Percentiles rank a stretch among this genome's conserved stretches.
Conservation (phyloP, 2,329 filamentous ascomycete species). For the Diplodia corticola region DNA sequence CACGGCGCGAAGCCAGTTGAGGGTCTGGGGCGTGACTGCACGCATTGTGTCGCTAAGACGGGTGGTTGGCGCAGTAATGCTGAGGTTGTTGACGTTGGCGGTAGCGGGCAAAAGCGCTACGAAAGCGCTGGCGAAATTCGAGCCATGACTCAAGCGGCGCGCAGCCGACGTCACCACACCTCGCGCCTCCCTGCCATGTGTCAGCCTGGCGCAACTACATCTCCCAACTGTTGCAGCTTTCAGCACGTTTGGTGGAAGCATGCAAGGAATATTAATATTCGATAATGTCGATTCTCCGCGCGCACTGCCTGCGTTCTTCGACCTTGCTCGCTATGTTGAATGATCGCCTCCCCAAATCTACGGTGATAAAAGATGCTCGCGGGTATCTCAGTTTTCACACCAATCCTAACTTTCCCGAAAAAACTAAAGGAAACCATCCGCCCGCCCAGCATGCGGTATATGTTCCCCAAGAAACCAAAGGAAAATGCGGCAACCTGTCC, state of each 20-base stretch:
- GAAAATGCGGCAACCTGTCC: not conserved
- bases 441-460: conserved; percentile 8
- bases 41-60: conserved; percentile 23
- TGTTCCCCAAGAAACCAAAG: not conserved
- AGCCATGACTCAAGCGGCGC: conserved; percentile 13
- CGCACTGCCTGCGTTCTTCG: not conserved
- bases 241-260: not conserved
- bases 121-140: conserved; percentile 16
- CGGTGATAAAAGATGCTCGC: conserved; percentile 2
- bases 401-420: not conserved
- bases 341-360: not conserved
- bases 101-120: not conserved
- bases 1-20: conserved; percentile 32
- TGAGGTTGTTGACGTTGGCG: not conserved
- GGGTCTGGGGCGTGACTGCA: conserved; percentile 25
- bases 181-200: not conserved
- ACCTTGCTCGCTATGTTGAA: conserved; percentile 11
- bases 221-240: not conserved
- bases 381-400: conserved; percentile 14
- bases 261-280: conserved; percentile 6
- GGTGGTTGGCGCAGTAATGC: not conserved
- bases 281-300: not conserved
- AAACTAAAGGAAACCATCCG: conserved; percentile 2
- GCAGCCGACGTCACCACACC: conserved; percentile 10
- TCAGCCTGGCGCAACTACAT: not conserved